Evolutionary conservation across 169 alveolate species (phyloP).

Genomic region (Plasmodium malariae): DNA sequence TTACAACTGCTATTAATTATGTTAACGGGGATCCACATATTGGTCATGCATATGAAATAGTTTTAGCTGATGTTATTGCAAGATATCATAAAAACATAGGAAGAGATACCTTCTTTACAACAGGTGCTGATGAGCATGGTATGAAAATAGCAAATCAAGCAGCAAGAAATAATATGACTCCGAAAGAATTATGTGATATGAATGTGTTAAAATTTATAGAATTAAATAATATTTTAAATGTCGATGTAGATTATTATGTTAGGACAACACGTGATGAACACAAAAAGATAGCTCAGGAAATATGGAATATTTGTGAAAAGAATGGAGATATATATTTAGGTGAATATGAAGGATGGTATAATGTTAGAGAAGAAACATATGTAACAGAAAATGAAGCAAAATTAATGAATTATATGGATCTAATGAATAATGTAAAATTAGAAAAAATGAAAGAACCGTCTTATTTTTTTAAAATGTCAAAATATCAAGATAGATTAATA

Average conservation of each 20-base stretch:
- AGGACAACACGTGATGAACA: slow-evolving; percentile 91
- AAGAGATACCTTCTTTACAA: slow-evolving; percentile 85
- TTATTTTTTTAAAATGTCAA: slow-evolving; percentile 92
- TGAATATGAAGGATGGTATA: slow-evolving; percentile 93
- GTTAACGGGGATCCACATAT: slow-evolving; percentile 95
- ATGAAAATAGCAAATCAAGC: slow-evolving; percentile 93
- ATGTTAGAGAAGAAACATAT: slow-evolving; percentile 93
- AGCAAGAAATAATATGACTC: slow-evolving; percentile 83
- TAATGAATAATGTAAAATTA: slow-evolving; percentile 87
- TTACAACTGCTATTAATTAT: slow-evolving; percentile 95
- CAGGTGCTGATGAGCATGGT: slow-evolving; percentile 97
- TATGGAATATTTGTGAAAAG: slow-evolving; percentile 86
- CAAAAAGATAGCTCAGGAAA: slow-evolving; percentile 83
- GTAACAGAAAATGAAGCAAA: slow-evolving; percentile 93
- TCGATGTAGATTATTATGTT: slow-evolving; percentile 86
- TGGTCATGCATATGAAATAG: slow-evolving; percentile 93
- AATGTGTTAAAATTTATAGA: slow-evolving; percentile 81
- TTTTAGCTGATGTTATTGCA: slow-evolving; percentile 83
- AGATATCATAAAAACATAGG: slow-evolving; percentile 89
- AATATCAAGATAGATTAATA: slow-evolving; percentile 87
- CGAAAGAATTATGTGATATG: slow-evolving; percentile 89
- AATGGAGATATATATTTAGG: slow-evolving; percentile 91
- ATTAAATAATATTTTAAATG: slow-evolving; percentile 72
- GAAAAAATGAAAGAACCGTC: slow-evolving; percentile 91
- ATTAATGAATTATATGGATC: slow-evolving; percentile 89